Evolutionary conservation across 75 land plant genomes (phyloP).

Genomic region (Sequoia sempervirens): DNA sequence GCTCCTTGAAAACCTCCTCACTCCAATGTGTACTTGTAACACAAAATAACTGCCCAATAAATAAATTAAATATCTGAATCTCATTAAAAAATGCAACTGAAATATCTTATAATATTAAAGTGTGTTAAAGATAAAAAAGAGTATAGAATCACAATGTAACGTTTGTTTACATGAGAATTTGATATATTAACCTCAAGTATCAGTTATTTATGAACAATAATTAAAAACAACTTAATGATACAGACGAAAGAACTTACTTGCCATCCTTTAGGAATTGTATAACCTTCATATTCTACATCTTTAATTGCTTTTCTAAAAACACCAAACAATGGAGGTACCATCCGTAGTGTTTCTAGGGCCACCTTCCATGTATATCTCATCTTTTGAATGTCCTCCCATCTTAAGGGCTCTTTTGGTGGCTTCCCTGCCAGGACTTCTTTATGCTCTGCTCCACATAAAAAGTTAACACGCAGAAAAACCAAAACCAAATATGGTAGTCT

Average conservation of each 20-base stretch:
- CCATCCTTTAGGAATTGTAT: conserved; percentile 66
- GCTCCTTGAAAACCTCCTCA: conserved; percentile 37
- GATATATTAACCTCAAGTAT: too few species aligned
- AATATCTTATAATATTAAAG: not conserved
- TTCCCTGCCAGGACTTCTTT: conserved; percentile 31
- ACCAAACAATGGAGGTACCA: conserved; percentile 39
- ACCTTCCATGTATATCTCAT: conserved; percentile 84
- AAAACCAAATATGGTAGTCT: too few species aligned
- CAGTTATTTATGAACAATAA: too few species aligned
- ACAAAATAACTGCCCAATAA: conserved; percentile 31
- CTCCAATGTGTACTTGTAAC: conserved; percentile 38
- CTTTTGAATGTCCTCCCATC: conserved; percentile 53
- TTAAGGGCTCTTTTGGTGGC: conserved; percentile 26
- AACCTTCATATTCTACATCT: conserved; percentile 48
- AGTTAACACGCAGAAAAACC: too few species aligned
- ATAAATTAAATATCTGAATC: not conserved
- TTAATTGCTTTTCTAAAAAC: conserved; percentile 41
- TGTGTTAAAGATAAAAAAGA: too few species aligned
- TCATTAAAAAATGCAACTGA: too few species aligned
- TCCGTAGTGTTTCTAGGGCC: conserved; percentile 52
- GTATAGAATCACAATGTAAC: too few species aligned
- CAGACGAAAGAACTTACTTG: conserved; percentile 28
- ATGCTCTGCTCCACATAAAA: conserved; percentile 23
- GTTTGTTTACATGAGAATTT: too few species aligned
- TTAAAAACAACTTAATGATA: too few species aligned